phyloP scores from a whole-genome alignment of 768 basidiomycete genomes.

The Coprinopsis cinerea region DNA sequence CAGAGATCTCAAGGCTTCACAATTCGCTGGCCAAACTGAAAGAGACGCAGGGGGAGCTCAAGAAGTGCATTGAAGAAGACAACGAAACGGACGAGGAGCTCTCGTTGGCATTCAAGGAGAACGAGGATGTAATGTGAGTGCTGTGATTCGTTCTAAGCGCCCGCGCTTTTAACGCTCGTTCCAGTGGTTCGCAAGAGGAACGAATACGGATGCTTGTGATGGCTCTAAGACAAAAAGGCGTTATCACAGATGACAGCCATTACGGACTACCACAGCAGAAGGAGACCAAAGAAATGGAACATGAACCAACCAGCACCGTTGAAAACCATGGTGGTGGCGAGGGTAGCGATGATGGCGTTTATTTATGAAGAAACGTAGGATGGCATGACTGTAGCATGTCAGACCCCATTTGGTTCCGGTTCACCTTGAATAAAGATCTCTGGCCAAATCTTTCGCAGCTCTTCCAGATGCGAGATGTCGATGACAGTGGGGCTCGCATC shows the following conservation, averaged over 20 bases:
- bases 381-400: not conserved
- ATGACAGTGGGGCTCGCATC: conserved; percentile 39
- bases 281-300: not conserved
- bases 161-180: conserved; percentile 1
- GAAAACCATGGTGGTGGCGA: not conserved
- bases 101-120: conserved; percentile 59
- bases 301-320: not conserved
- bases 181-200: conserved; percentile 74
- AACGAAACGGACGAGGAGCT: conserved; percentile 42
- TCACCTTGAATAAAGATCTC: conserved; percentile 50
- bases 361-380: not conserved
- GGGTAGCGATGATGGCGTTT: conserved; percentile 1
- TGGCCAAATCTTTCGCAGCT: conserved; percentile 67
- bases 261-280: conserved; percentile 27
- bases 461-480: conserved; percentile 53
- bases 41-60: conserved; percentile 55
- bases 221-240: conserved; percentile 59
- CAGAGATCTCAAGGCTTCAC: conserved; percentile 73
- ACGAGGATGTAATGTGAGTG: conserved; percentile 59
- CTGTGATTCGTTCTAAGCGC: conserved; percentile 15
- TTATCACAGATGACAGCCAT: conserved; percentile 36
- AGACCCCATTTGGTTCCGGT: not conserved
- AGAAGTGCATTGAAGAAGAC: conserved; percentile 36
- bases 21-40: conserved; percentile 62
- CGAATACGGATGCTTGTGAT: conserved; percentile 63